A percentile compares a stretch with the other conserved stretches of the same genome.
phyloP scores from a whole-genome alignment of 2,329 filamentous ascomycete species.

The Malbranchea cinnamomea region DNA sequence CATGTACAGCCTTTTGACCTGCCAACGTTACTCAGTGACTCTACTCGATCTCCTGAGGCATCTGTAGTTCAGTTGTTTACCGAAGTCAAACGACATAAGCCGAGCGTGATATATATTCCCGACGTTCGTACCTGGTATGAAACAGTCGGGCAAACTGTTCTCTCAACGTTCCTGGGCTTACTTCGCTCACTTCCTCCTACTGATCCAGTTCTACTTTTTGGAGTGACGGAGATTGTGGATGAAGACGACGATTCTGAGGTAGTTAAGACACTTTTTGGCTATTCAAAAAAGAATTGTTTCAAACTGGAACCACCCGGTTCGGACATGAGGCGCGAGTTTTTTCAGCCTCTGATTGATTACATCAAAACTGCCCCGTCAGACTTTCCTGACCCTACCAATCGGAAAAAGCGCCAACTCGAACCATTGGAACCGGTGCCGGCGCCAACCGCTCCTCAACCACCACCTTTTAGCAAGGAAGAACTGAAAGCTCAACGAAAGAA shows the following conservation, averaged over 20 bases:
- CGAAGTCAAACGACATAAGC: slow-evolving; percentile 86
- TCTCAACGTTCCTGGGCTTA: slow-evolving; percentile 72
- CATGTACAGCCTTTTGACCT: slow-evolving; percentile 93
- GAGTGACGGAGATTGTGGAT: slow-evolving; percentile 59
- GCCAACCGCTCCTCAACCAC: slow-evolving; percentile 47
- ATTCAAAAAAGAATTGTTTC: slow-evolving; percentile 63
- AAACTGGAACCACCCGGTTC: slow-evolving; percentile 52
- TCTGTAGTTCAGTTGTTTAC: slow-evolving; percentile 81
- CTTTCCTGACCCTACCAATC: slow-evolving; percentile 72
- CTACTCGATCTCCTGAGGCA: slow-evolving; percentile 65
- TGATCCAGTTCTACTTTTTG: slow-evolving; percentile 76
- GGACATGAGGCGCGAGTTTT: slow-evolving; percentile 58
- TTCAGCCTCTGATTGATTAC: slow-evolving; percentile 57
- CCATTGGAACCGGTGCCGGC: slow-evolving; percentile 60
- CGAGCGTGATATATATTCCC: slow-evolving; percentile 88
- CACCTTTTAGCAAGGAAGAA: slow-evolving; percentile 59
- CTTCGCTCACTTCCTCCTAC: slow-evolving; percentile 72
- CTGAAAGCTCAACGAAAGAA: slow-evolving; percentile 64
- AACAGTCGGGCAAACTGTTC: slow-evolving; percentile 46
- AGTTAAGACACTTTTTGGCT: slow-evolving; percentile 68
- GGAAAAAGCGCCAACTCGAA: slow-evolving; percentile 74
- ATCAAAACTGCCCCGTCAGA: slow-evolving; percentile 66
- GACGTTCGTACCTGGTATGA: slow-evolving; percentile 78
- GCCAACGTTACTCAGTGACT: slow-evolving; percentile 70
- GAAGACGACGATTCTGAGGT: slow-evolving; percentile 44